Base-by-base conservation (phyloP, 805 yeast genomes). In the Lipomyces kockii region DNA sequence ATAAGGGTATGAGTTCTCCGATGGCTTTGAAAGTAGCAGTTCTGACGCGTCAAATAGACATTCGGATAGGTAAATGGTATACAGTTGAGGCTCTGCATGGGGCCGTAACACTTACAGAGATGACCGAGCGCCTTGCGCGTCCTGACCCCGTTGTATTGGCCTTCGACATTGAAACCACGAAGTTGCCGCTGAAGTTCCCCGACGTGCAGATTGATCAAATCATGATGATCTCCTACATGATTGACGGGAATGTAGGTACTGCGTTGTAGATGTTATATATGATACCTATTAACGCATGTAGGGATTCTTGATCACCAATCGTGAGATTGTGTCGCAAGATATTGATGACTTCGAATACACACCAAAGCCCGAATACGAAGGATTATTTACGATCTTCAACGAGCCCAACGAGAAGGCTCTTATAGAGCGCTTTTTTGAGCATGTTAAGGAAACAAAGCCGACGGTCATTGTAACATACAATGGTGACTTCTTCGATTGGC, bases 401-500 rank as follows among this genome's bases (percentile, higher is more conserved):
- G 99, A 94, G 77, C 83, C 85, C 0, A 89, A 91, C 76, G 99
- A 95, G 79, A 86, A 87, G 71, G 90, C 87, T 3, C 80, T 92
- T 5, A 78, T 95, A 39, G 81, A 83, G 63, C 81, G 91, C 65
- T 95, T 96, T 75, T 96, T 91, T 77, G 97, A 91, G 73, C 99
- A 95, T 76, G 85, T 95, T 29, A 81, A 92, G 70, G 98, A 95
- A 55, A 90, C 84, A 2, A 84, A 86, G 72, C 99, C 99, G 1
- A 94, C 98, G 0, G 97, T 95, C n/a, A 95, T 96, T 64, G 97
- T 97, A 0, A 95, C 99, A 0, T 95, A 91, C 75, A 95, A 95
- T 80, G 99, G 99, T 83, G 99, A 95, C 77, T 94, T 93, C 76
- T 95, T 95, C 80, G 99, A 95, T 82, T 95, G 99, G 98, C 99